Evolutionary conservation across 768 basidiomycete species (phyloP), one percentile per base, ranked within the genome.

Genomic region (Russula compacta): DNA sequence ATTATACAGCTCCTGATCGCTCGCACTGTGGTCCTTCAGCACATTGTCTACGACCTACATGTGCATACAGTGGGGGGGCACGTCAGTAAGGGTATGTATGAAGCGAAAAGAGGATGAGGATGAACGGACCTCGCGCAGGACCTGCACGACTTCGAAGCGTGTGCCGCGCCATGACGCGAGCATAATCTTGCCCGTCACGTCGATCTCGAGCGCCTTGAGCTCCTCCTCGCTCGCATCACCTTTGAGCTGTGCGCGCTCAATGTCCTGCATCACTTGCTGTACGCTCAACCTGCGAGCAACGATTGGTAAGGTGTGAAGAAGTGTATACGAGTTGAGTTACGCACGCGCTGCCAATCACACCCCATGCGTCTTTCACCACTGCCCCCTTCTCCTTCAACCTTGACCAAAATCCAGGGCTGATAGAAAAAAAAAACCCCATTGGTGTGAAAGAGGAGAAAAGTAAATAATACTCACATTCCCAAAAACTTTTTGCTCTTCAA

Each of bases 141-240:
- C 92, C 68, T 92, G 89, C 21, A 89, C 82, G 44, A 98, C 93
- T 75, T 99, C 97, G 70, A 98, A 84, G 55, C 95, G 84, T 3
- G 95, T 95, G 14, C 95, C 97, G 60, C 94, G 85, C 97, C 97
- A 99, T 29, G 95, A 95, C 6, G 95, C 95, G 33, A 98, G 84
- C 75, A 98, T 82, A 70, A 97, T 93, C 78, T 92, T 95, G 51
- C 93, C 93, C 1, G 92, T 95, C 63, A 98, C 81, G 69, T 98
- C 95, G 78, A 88, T 85, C 73, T 97, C 95, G 53, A 98, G 72
- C 2, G 89, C 88, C 61, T 84, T 80, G 29, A 95, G 74, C 72
- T 94, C 83, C 54, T 95, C 95, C 69, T 95, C 94, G 11, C 78
- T 83, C 1, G 89, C 76, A 60, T 94, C 92, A n/a, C 92, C 95